Conservation (phyloP, 768 basidiomycete genomes). For the Pisolithus albus region DNA sequence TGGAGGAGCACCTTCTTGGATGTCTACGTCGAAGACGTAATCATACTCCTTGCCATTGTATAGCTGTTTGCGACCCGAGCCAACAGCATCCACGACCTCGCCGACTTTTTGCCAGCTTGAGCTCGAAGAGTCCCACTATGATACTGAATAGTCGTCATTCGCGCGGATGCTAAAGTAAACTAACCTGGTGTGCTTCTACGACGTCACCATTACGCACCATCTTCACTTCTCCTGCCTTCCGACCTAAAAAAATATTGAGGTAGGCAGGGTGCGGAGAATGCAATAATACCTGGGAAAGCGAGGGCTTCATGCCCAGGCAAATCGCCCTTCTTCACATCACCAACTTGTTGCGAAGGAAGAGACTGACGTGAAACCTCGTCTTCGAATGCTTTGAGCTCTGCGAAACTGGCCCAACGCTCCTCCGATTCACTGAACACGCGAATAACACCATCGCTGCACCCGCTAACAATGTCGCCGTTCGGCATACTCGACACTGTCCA, state of each 20-base stretch:
- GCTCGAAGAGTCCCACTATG: constrained; percentile 71
- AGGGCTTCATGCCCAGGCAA: constrained; percentile 84
- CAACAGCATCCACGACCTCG: constrained; percentile 92
- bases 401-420: constrained; percentile 65
- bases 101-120: constrained; percentile 89
- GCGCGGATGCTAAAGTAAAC: constrained; percentile 7
- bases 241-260: constrained; percentile 44
- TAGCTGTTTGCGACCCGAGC: constrained; percentile 84
- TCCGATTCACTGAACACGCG: constrained; percentile 76
- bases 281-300: constrained; percentile 48
- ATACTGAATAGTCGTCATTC: constrained; percentile 2
- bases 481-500: constrained; percentile 88
- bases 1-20: constrained; percentile 86
- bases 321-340: constrained; percentile 89
- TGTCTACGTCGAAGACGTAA: constrained; percentile 98
- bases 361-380: constrained; percentile 70
- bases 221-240: constrained; percentile 87
- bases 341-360: constrained; percentile 79
- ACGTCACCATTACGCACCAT: constrained; percentile 77
- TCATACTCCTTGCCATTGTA: constrained; percentile 94
- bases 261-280: not conserved
- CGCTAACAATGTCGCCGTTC: constrained; percentile 88
- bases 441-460: constrained; percentile 81
- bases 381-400: constrained; percentile 64
- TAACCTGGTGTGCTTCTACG: constrained; percentile 88